These are phyloP conservation scores for Pyrus hybrid DNA, from an alignment of 331 rosid species.

Conservation along the genomic window DNA sequence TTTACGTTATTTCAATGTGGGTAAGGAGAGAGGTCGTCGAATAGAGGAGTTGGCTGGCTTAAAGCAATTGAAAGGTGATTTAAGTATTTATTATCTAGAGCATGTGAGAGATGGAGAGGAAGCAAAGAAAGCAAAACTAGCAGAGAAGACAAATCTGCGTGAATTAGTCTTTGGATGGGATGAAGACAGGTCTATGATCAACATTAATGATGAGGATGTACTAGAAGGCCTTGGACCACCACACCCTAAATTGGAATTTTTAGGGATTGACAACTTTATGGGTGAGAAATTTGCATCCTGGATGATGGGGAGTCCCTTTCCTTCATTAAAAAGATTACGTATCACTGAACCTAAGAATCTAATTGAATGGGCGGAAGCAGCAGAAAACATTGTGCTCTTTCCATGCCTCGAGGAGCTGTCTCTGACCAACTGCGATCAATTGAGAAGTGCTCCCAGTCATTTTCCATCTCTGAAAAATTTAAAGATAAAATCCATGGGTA, in stretches of 20 bases:
- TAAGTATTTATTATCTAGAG: not conserved
- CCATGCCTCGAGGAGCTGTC: not conserved
- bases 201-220: too few species aligned
- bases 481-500: not conserved
- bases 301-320: too few species aligned
- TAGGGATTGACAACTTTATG: too few species aligned
- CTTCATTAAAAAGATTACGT: too few species aligned
- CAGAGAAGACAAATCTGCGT: too few species aligned
- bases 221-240: too few species aligned
- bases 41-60: not conserved
- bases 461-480: not conserved
- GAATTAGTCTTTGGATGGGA: rapidly evolving
- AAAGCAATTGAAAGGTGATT: not conserved
- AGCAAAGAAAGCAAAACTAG: too few species aligned
- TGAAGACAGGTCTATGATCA: too few species aligned
- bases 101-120: not conserved
- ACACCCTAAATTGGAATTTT: too few species aligned
- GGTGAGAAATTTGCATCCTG: too few species aligned
- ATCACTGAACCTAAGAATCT: not conserved
- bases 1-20: not conserved
- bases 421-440: rapidly evolving
- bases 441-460: not conserved
- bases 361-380: not conserved
- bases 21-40: not conserved
- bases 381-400: not conserved